Conservation (phyloP, 2,329 filamentous ascomycete genomes). For the Gliomastix tumulicola region DNA sequence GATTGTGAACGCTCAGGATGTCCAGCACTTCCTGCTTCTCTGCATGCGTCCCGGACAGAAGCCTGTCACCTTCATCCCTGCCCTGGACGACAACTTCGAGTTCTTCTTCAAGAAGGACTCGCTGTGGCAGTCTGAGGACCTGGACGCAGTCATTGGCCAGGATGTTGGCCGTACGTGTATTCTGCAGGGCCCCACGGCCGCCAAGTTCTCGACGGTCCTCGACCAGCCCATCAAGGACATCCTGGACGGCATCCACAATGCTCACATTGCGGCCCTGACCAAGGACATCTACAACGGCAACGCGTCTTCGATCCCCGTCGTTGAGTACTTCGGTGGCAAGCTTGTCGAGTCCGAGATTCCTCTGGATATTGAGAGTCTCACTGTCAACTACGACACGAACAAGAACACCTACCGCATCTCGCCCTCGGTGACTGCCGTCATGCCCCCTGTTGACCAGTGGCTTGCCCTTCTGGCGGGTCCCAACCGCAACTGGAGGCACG, state of each 20-base stretch:
- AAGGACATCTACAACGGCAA: constrained; percentile 74
- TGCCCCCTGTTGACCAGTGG: constrained; percentile 81
- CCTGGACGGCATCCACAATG: constrained; percentile 80
- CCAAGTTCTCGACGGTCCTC: constrained; percentile 78
- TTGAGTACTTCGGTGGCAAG: constrained; percentile 95
- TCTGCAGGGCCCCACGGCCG: constrained; percentile 88
- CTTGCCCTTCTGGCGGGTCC: constrained; percentile 79
- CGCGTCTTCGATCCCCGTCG: constrained; percentile 66
- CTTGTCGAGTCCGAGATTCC: constrained; percentile 66
- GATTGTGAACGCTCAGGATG: constrained; percentile 96
- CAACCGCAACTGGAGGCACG: constrained; percentile 87
- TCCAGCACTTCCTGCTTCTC: constrained; percentile 90
- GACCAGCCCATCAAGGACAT: constrained; percentile 96
- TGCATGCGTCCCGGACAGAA: constrained; percentile 92
- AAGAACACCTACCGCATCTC: constrained; percentile 84
- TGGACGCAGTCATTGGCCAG: constrained; percentile 91
- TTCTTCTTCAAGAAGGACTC: constrained; percentile 99
- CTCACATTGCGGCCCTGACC: constrained; percentile 75
- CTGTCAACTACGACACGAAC: constrained; percentile 66
- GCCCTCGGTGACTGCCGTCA: constrained; percentile 60
- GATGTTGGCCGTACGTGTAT: constrained; percentile 96
- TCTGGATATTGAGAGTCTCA: constrained; percentile 77
- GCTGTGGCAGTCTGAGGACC: constrained; percentile 96
- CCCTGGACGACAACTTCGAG: constrained; percentile 95
- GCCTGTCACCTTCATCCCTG: constrained; percentile 90